Evolutionary conservation across 257 asterid genomes (phyloP).

Genomic region (Solanum chilense): DNA sequence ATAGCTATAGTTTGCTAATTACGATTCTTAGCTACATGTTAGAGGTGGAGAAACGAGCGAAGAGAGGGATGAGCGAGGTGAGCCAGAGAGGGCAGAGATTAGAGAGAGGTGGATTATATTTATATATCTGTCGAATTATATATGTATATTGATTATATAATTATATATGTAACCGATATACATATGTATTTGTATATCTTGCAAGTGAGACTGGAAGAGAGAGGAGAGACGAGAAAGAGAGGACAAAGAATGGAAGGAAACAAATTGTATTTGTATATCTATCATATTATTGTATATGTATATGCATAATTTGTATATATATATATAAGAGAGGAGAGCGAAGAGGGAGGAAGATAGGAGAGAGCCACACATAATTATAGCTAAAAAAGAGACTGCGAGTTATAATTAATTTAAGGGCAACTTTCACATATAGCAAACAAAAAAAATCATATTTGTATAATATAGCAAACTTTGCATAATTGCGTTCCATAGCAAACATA

Average conservation of each 20-base stretch:
- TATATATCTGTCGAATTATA: too few species aligned
- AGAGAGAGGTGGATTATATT: not conserved
- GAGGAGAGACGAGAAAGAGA: not conserved
- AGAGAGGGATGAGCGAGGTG: not conserved
- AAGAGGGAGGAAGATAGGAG: not conserved
- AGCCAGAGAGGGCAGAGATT: too few species aligned
- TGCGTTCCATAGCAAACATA: too few species aligned
- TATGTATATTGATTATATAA: too few species aligned
- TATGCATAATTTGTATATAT: too few species aligned
- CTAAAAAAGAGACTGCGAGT: accelerated
- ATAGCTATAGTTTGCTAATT: too few species aligned
- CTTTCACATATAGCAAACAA: too few species aligned
- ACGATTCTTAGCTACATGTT: not conserved
- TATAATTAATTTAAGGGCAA: too few species aligned
- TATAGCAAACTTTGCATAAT: too few species aligned
- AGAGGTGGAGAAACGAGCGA: not conserved
- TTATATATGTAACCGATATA: too few species aligned
- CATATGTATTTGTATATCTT: not conserved
- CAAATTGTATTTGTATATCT: not conserved
- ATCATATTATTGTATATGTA: not conserved
- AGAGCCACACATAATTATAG: not conserved
- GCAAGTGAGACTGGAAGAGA: not conserved
- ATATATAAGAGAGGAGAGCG: too few species aligned
- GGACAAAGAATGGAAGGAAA: not conserved
- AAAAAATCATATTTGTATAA: too few species aligned